A percentile compares a stretch with the other conserved stretches of the same genome.
Evolutionary conservation across 805 yeast genomes (phyloP).

Genomic region (Ogataea pini): DNA sequence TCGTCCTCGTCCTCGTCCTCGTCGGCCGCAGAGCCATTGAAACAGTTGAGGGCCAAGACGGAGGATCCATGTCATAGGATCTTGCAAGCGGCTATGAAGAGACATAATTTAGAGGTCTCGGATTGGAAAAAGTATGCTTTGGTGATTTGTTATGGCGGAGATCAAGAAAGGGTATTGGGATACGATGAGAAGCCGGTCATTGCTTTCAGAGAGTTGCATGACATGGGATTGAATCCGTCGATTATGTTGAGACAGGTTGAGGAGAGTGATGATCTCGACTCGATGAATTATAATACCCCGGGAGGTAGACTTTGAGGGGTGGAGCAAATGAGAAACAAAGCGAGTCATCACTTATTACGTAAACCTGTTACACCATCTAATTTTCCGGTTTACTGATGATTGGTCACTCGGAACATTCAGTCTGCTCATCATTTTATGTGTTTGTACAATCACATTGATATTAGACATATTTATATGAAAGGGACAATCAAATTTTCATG

Average conservation of each 20-base stretch:
- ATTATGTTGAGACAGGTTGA: conserved; percentile 89
- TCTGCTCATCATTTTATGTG: neutral
- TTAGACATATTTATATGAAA: no score
- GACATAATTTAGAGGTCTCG: conserved; percentile 73
- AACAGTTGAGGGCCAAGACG: conserved; percentile 79
- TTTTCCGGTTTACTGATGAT: no score
- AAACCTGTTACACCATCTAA: no score
- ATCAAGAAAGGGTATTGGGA: conserved; percentile 80
- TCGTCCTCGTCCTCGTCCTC: conserved; percentile 8
- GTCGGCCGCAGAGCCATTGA: conserved; percentile 60
- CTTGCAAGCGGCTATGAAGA: conserved; percentile 81
- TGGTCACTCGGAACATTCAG: no score
- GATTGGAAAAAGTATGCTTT: conserved; percentile 90
- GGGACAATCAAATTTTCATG: no score
- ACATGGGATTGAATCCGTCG: conserved; percentile 83
- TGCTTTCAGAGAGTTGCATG: conserved; percentile 81
- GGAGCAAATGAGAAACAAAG: neutral
- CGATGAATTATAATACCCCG: conserved; percentile 36
- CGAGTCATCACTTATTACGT: no score
- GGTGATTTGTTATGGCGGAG: conserved; percentile 89
- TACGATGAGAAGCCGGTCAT: conserved; percentile 86
- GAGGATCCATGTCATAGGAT: conserved; percentile 92
- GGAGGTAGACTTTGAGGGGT: conserved; percentile 38
- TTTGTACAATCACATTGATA: neutral
- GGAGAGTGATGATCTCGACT: conserved; percentile 38